A percentile compares a stretch with the other conserved stretches of the same genome.
phyloP scores from a whole-genome alignment of 23 red algal species.

The Gracilariopsis chorda region DNA sequence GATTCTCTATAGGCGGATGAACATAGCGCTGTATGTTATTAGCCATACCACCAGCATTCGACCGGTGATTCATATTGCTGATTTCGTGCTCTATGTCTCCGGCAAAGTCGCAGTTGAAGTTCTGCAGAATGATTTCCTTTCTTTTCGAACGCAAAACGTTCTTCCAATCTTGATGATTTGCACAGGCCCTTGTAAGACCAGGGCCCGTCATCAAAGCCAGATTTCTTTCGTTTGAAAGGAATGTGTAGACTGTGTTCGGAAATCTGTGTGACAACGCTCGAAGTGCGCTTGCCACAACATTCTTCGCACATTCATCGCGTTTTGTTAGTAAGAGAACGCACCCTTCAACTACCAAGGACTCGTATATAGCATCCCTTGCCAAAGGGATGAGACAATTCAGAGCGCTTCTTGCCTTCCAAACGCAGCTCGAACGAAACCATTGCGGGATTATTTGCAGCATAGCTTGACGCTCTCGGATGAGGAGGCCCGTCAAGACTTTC shows the following conservation, averaged over 20 bases:
- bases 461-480: neutral
- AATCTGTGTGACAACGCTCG: slow-evolving; percentile 6
- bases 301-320: slow-evolving; percentile 27
- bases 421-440: neutral
- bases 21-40: too few relatives aligned
- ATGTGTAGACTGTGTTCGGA: slow-evolving; percentile 15
- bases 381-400: slow-evolving; percentile 12
- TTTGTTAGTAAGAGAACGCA: slow-evolving; percentile 6
- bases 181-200: slow-evolving; percentile 8
- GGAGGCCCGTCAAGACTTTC: neutral
- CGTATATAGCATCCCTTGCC: slow-evolving; percentile 36
- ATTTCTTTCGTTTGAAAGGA: slow-evolving; percentile 23
- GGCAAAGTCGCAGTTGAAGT: too few relatives aligned
- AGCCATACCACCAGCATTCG: too few relatives aligned
- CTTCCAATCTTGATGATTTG: neutral
- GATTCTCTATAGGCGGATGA: too few relatives aligned
- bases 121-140: too few relatives aligned
- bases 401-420: slow-evolving; percentile 39
- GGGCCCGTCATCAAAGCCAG: neutral
- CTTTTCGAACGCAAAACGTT: neutral
- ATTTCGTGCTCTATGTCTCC: too few relatives aligned
- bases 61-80: too few relatives aligned
- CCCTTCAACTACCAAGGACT: slow-evolving; percentile 20
- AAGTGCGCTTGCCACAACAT: slow-evolving; percentile 30
- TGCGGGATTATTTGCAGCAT: neutral